Evolutionary conservation across 768 basidiomycete species (phyloP).

Genomic region (Collybia sp.): DNA sequence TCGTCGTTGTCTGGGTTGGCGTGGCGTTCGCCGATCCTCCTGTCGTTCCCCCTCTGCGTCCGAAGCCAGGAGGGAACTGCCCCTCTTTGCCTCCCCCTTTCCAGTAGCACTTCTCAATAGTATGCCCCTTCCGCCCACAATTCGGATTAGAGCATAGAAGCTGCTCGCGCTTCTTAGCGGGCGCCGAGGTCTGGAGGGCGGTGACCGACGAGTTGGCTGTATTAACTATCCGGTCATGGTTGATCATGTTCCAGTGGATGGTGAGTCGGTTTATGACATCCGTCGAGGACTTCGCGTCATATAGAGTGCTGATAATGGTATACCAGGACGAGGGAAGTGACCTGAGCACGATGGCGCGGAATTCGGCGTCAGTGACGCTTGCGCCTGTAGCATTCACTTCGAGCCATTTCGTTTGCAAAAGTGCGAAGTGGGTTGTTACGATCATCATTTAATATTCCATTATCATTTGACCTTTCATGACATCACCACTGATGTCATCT

Average conservation of each 20-base stretch:
- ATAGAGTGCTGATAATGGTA: constrained; percentile 9
- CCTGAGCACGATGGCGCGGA: constrained; percentile 11
- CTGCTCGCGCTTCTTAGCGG: neutral
- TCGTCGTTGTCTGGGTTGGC: neutral
- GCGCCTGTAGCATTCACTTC: constrained; percentile 10
- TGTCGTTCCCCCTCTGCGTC: constrained; percentile 2
- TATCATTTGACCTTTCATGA: too few species aligned
- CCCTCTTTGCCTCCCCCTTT: constrained; percentile 8
- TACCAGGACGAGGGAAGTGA: constrained; percentile 18
- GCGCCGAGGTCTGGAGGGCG: neutral
- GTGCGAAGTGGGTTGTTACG: too few species aligned
- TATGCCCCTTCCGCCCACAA: constrained; percentile 4
- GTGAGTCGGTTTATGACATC: constrained; percentile 8
- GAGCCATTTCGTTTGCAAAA: constrained; percentile 9
- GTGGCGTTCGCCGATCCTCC: neutral
- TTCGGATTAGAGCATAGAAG: constrained; percentile 4
- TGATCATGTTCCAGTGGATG: constrained; percentile 3
- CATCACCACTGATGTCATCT: too few species aligned
- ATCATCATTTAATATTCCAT: too few species aligned
- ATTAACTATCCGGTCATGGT: neutral
- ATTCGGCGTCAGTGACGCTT: constrained; percentile 7
- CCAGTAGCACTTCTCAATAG: constrained; percentile 6
- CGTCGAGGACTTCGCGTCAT: constrained; percentile 1
- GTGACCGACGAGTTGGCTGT: neutral
- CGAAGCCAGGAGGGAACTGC: constrained; percentile 9